phyloP scores from a whole-genome alignment of 352 stramenopile genomes.

The Phytophthora syringae region DNA sequence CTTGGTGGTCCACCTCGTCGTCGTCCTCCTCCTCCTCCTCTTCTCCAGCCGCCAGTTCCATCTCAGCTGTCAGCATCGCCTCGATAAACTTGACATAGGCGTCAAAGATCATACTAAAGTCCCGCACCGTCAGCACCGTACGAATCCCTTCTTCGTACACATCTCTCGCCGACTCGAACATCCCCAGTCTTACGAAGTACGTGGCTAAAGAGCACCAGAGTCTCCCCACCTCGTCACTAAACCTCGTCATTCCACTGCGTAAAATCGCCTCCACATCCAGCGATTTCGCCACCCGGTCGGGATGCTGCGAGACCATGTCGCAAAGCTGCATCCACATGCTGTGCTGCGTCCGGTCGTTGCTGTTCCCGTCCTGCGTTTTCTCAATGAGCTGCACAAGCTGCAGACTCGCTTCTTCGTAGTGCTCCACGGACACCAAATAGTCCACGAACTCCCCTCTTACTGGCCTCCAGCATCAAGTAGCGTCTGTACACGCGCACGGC shows the following conservation, averaged over 20 bases:
- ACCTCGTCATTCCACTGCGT: slow-evolving; percentile 91
- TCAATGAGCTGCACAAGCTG: slow-evolving; percentile 88
- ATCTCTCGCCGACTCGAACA: slow-evolving; percentile 97
- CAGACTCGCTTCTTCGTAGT: slow-evolving; percentile 84
- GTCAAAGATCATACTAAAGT: slow-evolving; percentile 99
- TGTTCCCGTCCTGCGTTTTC: slow-evolving; percentile 54
- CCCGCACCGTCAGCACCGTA: slow-evolving; percentile 85
- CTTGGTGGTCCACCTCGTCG: slow-evolving; percentile 67
- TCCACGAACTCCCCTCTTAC: slow-evolving; percentile 79
- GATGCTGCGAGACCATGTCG: slow-evolving; percentile 95
- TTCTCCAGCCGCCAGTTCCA: slow-evolving; percentile 76
- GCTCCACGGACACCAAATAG: slow-evolving; percentile 72
- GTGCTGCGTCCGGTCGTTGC: slow-evolving; percentile 78
- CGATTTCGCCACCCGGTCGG: slow-evolving; percentile 82
- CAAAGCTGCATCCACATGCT: slow-evolving; percentile 98
- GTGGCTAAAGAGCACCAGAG: slow-evolving; percentile 98
- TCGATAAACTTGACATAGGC: slow-evolving; percentile 99
- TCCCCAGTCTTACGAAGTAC: slow-evolving; percentile 96
- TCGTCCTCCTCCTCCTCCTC: slow-evolving; percentile 68
- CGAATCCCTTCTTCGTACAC: slow-evolving; percentile 95
- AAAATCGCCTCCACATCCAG: slow-evolving; percentile 97
- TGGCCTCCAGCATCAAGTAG: slow-evolving; percentile 88
- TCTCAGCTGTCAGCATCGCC: slow-evolving; percentile 96
- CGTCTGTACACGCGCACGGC: slow-evolving; percentile 88
- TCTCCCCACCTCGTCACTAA: slow-evolving; percentile 96